These are phyloP conservation scores for Ophiosphaerella herpotricha DNA, from an alignment of 2,329 filamentous ascomycete genomes.

Conservation along the genomic window DNA sequence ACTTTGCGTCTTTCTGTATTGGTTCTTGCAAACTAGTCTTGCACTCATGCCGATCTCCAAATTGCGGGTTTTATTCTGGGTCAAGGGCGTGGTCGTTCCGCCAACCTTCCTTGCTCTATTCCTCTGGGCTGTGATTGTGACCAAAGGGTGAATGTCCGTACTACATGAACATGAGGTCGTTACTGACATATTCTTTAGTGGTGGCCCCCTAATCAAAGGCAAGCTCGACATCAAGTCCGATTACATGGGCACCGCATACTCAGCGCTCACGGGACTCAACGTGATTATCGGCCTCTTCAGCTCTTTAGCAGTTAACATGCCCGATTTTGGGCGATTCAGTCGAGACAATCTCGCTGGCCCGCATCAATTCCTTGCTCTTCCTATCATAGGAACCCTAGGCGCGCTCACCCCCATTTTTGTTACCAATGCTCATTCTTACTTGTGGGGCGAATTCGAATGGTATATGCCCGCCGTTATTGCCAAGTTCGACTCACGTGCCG, in stretches of 20 bases:
- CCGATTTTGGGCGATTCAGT: conserved; percentile 51
- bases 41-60: conserved; percentile 52
- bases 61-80: conserved; percentile 50
- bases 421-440: conserved; percentile 51
- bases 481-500: conserved; percentile 51
- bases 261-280: conserved; percentile 51
- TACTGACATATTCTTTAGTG: conserved; percentile 15
- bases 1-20: conserved; percentile 59
- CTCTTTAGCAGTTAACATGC: conserved; percentile 57
- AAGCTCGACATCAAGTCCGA: conserved; percentile 41
- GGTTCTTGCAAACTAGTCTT: conserved; percentile 53
- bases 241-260: conserved; percentile 53
- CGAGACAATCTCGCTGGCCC: conserved; percentile 49
- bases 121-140: conserved; percentile 51
- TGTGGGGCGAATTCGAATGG: conserved; percentile 53
- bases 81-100: conserved; percentile 51
- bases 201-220: conserved; percentile 49
- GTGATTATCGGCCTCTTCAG: conserved; percentile 57
- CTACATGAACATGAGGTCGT: background rate
- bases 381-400: conserved; percentile 54
- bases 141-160: conserved; percentile 35
- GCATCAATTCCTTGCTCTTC: conserved; percentile 55
- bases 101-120: conserved; percentile 52
- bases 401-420: conserved; percentile 56
- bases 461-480: conserved; percentile 55